A percentile compares a stretch with the other conserved stretches of the same genome.
Conservation (phyloP, 2,329 filamentous ascomycete genomes). For the Microcyclospora pomicola region DNA sequence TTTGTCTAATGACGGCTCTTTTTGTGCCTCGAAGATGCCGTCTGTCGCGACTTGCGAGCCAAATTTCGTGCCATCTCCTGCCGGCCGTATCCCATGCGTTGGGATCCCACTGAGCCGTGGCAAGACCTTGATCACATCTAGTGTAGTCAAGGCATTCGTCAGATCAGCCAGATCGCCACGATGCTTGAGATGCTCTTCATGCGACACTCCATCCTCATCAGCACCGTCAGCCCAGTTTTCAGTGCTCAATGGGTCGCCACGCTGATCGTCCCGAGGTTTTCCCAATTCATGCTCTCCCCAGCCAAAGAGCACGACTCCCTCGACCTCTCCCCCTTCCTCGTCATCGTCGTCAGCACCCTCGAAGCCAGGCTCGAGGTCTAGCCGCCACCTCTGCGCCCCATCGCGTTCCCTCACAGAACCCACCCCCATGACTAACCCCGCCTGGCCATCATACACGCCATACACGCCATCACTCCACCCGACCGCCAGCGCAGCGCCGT, state of each 20-base stretch:
- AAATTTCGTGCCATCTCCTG: slow-evolving; percentile 15
- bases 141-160: slow-evolving; percentile 56
- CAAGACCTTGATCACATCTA: slow-evolving; percentile 63
- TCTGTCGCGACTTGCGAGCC: slow-evolving; percentile 14
- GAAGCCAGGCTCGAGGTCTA: slow-evolving; percentile 9
- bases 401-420: slow-evolving; percentile 2
- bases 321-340: background rate
- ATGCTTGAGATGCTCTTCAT: slow-evolving; percentile 1
- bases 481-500: slow-evolving; percentile 48
- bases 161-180: slow-evolving; percentile 25
- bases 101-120: slow-evolving; percentile 46
- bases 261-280: background rate
- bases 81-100: slow-evolving; percentile 35
- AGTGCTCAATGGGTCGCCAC: slow-evolving; percentile 4
- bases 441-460: slow-evolving; percentile 26
- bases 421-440: slow-evolving; percentile 9
- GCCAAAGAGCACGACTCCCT: slow-evolving; percentile 8
- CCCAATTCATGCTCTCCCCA: slow-evolving; percentile 12
- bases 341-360: slow-evolving; percentile 5
- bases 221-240: slow-evolving; percentile 15
- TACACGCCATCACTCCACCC: slow-evolving; percentile 65
- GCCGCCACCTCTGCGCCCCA: slow-evolving; percentile 8
- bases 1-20: slow-evolving; percentile 2
- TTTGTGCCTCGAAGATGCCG: slow-evolving; percentile 12
- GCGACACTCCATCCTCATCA: slow-evolving; percentile 1